Percentiles rank a stretch among this genome's conserved stretches.
phyloP scores from a whole-genome alignment of 2,329 filamentous ascomycete genomes.

The Magnaporthiopsis poae region DNA sequence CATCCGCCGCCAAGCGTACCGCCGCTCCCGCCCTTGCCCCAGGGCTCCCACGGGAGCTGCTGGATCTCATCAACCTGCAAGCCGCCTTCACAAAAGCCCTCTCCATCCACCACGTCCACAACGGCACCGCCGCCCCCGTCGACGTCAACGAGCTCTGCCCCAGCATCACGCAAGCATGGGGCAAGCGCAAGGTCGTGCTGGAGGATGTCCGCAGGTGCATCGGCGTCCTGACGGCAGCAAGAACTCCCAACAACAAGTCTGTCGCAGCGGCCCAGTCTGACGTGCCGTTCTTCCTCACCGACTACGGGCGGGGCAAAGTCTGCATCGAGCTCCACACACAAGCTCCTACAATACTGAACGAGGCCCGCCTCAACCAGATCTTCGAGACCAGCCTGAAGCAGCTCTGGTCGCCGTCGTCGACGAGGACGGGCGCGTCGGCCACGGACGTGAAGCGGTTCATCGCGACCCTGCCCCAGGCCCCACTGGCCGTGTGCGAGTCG shows the following conservation, averaged over 20 bases:
- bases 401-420: constrained; percentile 36
- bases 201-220: constrained; percentile 59
- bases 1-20: constrained; percentile 15
- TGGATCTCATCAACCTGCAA: constrained; percentile 55
- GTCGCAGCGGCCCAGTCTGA: constrained; percentile 8
- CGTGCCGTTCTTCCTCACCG: constrained; percentile 32
- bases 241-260: background rate
- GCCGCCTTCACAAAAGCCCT: constrained; percentile 58
- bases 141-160: constrained; percentile 53
- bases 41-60: constrained; percentile 40
- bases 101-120: constrained; percentile 59
- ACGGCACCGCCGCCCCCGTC: constrained; percentile 51
- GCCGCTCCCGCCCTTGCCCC: constrained; percentile 19
- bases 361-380: constrained; percentile 17
- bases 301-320: constrained; percentile 33
- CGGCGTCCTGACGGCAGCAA: constrained; percentile 41
- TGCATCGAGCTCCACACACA: constrained; percentile 46
- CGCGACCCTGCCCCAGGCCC: constrained; percentile 42
- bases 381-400: constrained; percentile 44
- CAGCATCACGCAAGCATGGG: constrained; percentile 59
- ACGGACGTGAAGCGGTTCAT: constrained; percentile 39
- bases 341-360: constrained; percentile 35
- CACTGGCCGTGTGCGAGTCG: constrained; percentile 42
- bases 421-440: constrained; percentile 18
- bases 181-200: constrained; percentile 55